These are phyloP conservation scores for Apiotrichum montevideense DNA, from an alignment of 1,284 basidiomycete species.

Conservation along the genomic window DNA sequence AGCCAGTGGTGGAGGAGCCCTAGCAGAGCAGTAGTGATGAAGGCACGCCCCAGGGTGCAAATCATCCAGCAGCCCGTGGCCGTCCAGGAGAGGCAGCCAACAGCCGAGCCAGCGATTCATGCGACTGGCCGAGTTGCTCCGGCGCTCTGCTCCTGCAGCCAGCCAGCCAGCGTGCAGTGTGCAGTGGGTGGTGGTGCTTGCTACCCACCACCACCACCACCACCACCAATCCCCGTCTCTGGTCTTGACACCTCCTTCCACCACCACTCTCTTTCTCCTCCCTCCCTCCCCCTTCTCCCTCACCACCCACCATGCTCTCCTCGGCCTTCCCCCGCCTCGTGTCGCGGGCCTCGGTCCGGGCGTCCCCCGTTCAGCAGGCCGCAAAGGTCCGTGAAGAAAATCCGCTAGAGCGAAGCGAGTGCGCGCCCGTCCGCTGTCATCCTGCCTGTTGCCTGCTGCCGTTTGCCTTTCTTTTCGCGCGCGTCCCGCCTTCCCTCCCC, in stretches of 20 bases:
- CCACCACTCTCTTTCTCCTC: neutral
- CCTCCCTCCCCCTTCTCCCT: conserved; percentile 10
- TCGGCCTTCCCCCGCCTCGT: conserved; percentile 40
- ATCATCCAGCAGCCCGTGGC: too few relatives aligned
- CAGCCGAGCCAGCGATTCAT: too few relatives aligned
- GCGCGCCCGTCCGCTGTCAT: too few relatives aligned
- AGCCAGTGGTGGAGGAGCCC: too few relatives aligned
- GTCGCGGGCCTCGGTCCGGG: conserved; percentile 28
- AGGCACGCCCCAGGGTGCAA: too few relatives aligned
- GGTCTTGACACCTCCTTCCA: neutral
- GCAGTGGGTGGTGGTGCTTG: neutral
- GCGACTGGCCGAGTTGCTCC: neutral
- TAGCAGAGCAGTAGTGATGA: too few relatives aligned
- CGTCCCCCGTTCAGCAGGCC: conserved; percentile 11
- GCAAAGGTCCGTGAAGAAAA: conserved; percentile 16
- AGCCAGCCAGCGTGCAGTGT: too few relatives aligned
- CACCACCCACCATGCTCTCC: conserved; percentile 32
- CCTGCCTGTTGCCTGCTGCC: too few relatives aligned
- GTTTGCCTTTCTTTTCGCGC: too few relatives aligned
- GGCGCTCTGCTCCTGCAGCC: neutral
- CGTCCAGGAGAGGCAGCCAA: too few relatives aligned
- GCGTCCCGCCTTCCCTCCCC: too few relatives aligned
- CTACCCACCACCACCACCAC: neutral
- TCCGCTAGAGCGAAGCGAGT: too few relatives aligned
- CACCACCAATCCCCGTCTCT: neutral